Evolutionary conservation across 345 rosid genomes (phyloP).

Genomic region (Eucalyptus rudis): DNA sequence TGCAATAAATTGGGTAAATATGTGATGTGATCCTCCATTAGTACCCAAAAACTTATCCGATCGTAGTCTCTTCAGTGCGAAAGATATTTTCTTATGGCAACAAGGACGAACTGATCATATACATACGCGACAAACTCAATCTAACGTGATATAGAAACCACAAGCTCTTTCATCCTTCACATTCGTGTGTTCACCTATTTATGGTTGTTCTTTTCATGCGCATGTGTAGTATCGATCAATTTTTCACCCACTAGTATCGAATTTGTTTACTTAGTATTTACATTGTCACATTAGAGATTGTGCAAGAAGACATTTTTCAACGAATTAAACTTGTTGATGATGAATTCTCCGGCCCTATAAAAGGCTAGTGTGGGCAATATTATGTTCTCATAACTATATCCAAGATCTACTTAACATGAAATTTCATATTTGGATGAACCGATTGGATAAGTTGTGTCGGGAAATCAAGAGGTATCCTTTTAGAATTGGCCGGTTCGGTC

Average conservation of each 20-base stretch:
- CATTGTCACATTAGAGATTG: too few species aligned
- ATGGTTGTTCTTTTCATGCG: not conserved
- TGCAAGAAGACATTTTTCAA: too few species aligned
- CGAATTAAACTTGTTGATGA: not conserved
- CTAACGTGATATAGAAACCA: not conserved
- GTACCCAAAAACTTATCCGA: not conserved
- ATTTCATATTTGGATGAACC: rapidly evolving
- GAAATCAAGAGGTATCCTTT: too few species aligned
- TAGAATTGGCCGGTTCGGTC: not conserved
- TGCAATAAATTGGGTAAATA: not conserved
- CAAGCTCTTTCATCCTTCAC: not conserved
- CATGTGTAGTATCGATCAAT: not conserved
- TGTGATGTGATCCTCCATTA: not conserved
- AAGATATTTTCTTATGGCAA: not conserved
- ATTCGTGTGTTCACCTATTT: not conserved
- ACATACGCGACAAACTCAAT: not conserved
- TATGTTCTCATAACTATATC: rapidly evolving
- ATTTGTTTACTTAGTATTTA: too few species aligned
- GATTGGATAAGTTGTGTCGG: not conserved
- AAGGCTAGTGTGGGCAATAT: not conserved
- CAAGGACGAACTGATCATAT: not conserved
- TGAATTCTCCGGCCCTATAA: not conserved
- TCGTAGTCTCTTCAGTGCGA: not conserved
- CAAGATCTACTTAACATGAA: not conserved
- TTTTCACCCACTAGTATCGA: too few species aligned